Evolutionary conservation across 2,329 filamentous ascomycete species (phyloP).

Genomic region (Hymenoscyphus fraxineus): DNA sequence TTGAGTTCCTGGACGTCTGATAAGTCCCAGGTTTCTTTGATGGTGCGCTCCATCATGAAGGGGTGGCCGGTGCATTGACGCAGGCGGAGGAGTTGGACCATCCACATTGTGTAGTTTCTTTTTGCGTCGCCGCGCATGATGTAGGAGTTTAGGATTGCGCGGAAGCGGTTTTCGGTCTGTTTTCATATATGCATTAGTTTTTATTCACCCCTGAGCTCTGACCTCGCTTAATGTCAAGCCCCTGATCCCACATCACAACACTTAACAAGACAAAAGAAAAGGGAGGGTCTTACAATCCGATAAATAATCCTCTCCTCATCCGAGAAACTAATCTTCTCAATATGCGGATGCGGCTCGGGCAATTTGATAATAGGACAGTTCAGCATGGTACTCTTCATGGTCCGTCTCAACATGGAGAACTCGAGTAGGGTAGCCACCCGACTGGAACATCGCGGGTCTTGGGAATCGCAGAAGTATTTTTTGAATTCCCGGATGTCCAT

Average conservation of each 20-base stretch:
- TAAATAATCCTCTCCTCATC: slow-evolving; percentile 50
- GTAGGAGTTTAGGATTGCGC: slow-evolving; percentile 27
- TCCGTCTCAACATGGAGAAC: slow-evolving; percentile 51
- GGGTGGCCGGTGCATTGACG: slow-evolving; percentile 34
- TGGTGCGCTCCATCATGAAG: slow-evolving; percentile 33
- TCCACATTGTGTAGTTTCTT: slow-evolving; percentile 26
- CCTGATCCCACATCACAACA: too few relatives aligned
- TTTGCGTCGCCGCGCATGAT: slow-evolving; percentile 21
- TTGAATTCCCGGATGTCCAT: slow-evolving; percentile 31
- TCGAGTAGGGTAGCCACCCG: slow-evolving; percentile 27
- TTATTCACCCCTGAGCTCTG: too few relatives aligned
- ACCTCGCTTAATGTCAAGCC: too few relatives aligned
- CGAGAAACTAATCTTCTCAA: slow-evolving; percentile 46
- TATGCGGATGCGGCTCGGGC: slow-evolving; percentile 44
- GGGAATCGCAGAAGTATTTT: slow-evolving; percentile 31
- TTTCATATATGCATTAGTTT: slow-evolving; percentile 24
- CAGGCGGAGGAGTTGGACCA: slow-evolving; percentile 34
- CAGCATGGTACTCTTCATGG: slow-evolving; percentile 51
- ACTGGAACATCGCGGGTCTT: slow-evolving; percentile 19
- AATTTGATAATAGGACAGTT: slow-evolving; percentile 50
- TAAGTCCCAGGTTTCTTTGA: slow-evolving; percentile 31
- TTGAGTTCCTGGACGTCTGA: slow-evolving; percentile 27
- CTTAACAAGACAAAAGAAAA: neutral
- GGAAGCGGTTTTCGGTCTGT: slow-evolving; percentile 36
- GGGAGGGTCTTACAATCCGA: slow-evolving; percentile 45